Evolutionary conservation across 2,329 filamentous ascomycete genomes (phyloP).

Genomic region (Drechslerella coelobrocha): DNA sequence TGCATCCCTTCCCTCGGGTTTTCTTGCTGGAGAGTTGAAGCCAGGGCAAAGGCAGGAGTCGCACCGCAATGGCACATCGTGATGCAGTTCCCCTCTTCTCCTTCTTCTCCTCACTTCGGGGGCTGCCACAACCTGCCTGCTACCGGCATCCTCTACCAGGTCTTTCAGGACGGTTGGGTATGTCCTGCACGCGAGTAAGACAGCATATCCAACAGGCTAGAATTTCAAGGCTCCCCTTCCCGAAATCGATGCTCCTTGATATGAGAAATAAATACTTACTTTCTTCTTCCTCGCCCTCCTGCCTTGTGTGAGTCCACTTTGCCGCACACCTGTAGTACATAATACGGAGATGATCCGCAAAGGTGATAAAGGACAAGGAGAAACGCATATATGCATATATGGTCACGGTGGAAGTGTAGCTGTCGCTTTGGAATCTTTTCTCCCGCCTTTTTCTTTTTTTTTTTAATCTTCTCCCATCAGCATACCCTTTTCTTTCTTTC

Average conservation of each 20-base stretch:
- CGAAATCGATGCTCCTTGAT: constrained; percentile 25
- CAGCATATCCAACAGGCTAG: constrained; percentile 15
- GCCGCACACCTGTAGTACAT: constrained; percentile 49
- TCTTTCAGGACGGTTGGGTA: neutral
- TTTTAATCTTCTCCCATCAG: neutral
- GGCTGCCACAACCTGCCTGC: constrained; percentile 11
- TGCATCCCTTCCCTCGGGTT: constrained; percentile 40
- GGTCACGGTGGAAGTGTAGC: constrained; percentile 16
- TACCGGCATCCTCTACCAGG: no score
- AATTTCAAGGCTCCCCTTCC: constrained; percentile 20
- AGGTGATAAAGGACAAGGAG: constrained; percentile 19
- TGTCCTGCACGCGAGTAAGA: constrained; percentile 21
- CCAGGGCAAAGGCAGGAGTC: constrained; percentile 30
- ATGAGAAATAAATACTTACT: neutral
- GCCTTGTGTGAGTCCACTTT: constrained; percentile 37
- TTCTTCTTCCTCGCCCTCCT: constrained; percentile 18
- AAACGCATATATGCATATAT: constrained; percentile 37
- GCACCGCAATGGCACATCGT: constrained; percentile 19
- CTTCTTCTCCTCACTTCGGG: constrained; percentile 7
- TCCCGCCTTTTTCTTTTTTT: neutral
- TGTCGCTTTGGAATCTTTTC: neutral
- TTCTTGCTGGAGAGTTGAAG: constrained; percentile 21
- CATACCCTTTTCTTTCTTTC: neutral
- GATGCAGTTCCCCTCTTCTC: neutral
- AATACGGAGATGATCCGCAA: constrained; percentile 51